Evolutionary conservation across 2,329 filamentous ascomycete species (phyloP), one percentile per base, ranked within the genome.

Genomic region (Aspergillus hiratsukae): DNA sequence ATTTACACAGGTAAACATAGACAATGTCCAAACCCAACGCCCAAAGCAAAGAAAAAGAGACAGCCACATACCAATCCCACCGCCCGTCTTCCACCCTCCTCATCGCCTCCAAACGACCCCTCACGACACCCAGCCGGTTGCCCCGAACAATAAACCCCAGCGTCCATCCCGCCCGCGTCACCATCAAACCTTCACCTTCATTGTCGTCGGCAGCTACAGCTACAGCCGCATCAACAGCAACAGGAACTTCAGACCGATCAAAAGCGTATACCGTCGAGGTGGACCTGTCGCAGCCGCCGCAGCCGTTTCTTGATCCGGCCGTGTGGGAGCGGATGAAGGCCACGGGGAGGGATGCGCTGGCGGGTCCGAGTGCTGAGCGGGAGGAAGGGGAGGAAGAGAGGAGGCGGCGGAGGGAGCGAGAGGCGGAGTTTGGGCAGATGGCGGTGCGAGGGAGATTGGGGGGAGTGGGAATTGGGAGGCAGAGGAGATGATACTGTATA

Each of bases 271-370:
- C 58, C 11, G 65, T 67, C n/a, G 68, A 74, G 48, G 66, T 72
- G 51, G 63, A 75, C 49, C 72, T 73, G 17, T 69, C 68, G 25
- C 55, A 56, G 7, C 56, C 66, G 21, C 64, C 71, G 35, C 72
- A 76, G 58, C 75, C 72, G 23, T 76, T 77, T 53, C 64, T 76
- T 8, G 72, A 76, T 56, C 70, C 72, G 7, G 64, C 59, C 5
- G 49, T 61, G 9, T 69, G 74, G 61, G 69, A 71, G 55, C 64
- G 57, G 11, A 67, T 74, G 49, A 55, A 52, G 49, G 51, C 41
- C 9, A 54, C 52, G 17, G 55, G 23, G n/a, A 14, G n/a, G 40
- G 27, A 11, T 29, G 58, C 67, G 48, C 56, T 54, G 27, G 17
- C 4, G 31, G 11, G 11, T 6, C 31, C 31, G 3, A 14, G 31